phyloP scores from a whole-genome alignment of 495 filamentous ascomycete species.

The Friedmanniomyces endolithicus region DNA sequence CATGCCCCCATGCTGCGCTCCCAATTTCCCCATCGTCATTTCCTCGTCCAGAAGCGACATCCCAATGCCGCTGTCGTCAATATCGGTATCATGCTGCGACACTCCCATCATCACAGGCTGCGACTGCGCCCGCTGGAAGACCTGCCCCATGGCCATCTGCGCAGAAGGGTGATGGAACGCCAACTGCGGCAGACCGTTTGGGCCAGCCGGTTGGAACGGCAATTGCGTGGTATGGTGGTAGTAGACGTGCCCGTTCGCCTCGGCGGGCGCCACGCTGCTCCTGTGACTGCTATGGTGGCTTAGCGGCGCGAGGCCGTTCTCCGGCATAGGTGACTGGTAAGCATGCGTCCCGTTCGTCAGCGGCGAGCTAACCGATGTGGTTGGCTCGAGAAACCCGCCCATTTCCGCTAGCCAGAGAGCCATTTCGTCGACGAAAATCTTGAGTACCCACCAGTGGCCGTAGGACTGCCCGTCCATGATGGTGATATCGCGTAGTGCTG shows the following conservation, averaged over 20 bases:
- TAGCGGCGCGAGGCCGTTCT: neutral
- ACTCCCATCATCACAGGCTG: neutral
- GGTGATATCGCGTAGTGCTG: slow-evolving; percentile 66
- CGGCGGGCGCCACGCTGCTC: neutral
- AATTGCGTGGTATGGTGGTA: neutral
- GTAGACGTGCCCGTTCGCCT: neutral
- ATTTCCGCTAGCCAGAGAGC: slow-evolving; percentile 80
- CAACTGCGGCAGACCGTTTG: slow-evolving; percentile 1
- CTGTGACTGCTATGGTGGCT: slow-evolving; percentile 4
- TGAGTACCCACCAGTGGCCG: slow-evolving; percentile 95
- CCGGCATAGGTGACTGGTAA: slow-evolving; percentile 5
- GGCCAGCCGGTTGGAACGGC: neutral
- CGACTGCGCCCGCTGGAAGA: neutral
- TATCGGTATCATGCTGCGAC: slow-evolving; percentile 21
- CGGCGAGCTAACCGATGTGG: neutral
- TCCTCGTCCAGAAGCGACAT: slow-evolving; percentile 31
- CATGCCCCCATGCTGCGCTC: neutral
- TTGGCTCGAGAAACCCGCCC: slow-evolving; percentile 68
- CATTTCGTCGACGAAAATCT: slow-evolving; percentile 96
- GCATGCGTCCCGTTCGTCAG: slow-evolving; percentile 3
- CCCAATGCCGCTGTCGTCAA: slow-evolving; percentile 61
- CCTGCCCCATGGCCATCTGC: neutral
- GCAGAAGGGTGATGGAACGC: neutral
- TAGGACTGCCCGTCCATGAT: slow-evolving; percentile 74
- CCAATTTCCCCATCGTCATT: slow-evolving; percentile 1